phyloP scores from a whole-genome alignment of 2,329 filamentous ascomycete species.

The Verticillium zaregamsianum region DNA sequence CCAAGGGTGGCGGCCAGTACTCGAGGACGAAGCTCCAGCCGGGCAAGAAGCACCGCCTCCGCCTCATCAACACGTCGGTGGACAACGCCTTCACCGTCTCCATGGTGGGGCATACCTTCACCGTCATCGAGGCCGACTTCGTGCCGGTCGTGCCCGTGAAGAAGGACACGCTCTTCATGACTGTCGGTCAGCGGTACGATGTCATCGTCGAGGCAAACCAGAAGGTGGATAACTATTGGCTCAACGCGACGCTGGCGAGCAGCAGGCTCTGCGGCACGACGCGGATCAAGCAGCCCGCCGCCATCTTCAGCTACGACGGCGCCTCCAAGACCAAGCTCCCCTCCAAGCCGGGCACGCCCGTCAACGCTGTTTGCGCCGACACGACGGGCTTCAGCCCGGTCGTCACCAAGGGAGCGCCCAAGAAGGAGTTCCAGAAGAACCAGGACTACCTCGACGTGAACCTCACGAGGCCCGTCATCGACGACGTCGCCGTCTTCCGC shows the following conservation, averaged over 20 bases:
- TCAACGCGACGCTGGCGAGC: conserved; percentile 28
- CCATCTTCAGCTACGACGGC: conserved; percentile 31
- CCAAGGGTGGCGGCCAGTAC: conserved; percentile 23
- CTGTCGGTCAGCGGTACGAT: conserved; percentile 40
- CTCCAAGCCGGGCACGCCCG: conserved; percentile 19
- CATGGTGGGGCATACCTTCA: conserved; percentile 46
- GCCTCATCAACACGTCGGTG: conserved; percentile 48
- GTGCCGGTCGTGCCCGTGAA: conserved; percentile 47
- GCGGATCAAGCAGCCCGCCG: conserved; percentile 25
- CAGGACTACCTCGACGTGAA: conserved; percentile 16
- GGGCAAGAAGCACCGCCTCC: conserved; percentile 44
- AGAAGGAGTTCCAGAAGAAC: conserved; percentile 18
- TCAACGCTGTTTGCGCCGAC: conserved; percentile 14
- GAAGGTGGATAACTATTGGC: conserved; percentile 34
- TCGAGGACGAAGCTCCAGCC: conserved; percentile 25
- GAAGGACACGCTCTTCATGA: conserved; percentile 44
- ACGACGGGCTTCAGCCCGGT: conserved; percentile 16
- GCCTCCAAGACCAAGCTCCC: conserved; percentile 23
- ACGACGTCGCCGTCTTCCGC: conserved; percentile 9
- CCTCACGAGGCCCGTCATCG: conserved; percentile 10
- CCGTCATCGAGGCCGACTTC: conserved; percentile 49
- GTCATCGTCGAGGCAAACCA: conserved; percentile 31
- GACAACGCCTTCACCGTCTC: conserved; percentile 45
- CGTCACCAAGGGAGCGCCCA: conserved; percentile 17
- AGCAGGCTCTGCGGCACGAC: conserved; percentile 24